Percentiles rank a stretch among this genome's conserved stretches.
These are phyloP conservation scores for Penium margaritaceum DNA, from an alignment of 139 green algal genomes.

Conservation along the genomic window DNA sequence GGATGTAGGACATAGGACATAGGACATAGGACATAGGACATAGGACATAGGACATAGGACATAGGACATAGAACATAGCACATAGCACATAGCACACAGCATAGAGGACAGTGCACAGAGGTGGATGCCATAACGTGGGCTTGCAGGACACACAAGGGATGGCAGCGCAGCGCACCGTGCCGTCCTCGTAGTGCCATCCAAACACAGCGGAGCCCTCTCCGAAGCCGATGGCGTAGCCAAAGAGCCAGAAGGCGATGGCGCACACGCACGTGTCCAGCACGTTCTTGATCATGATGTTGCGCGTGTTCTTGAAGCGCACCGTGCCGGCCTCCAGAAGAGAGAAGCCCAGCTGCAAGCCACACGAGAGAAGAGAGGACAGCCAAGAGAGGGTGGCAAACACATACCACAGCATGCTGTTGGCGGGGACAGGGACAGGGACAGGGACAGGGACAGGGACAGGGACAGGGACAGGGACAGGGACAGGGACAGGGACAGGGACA, in stretches of 20 bases:
- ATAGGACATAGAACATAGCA: no score
- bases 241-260: conserved; percentile 43
- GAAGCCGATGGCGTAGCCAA: conserved; percentile 41
- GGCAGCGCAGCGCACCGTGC: background rate
- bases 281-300: conserved; percentile 51
- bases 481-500: background rate
- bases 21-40: no score
- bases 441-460: background rate
- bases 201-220: conserved; percentile 17
- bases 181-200: conserved; percentile 17
- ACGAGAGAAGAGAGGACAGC: background rate
- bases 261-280: conserved; percentile 45
- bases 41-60: no score
- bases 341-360: conserved; percentile 41
- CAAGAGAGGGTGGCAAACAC: background rate
- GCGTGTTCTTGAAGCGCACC: conserved; percentile 46
- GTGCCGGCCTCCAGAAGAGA: conserved; percentile 40
- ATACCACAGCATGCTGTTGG: background rate
- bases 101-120: no score
- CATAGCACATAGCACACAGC: background rate
- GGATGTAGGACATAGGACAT: no score
- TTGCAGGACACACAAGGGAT: no score
- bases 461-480: background rate
- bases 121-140: no score
- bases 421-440: background rate